Conservation (phyloP, 495 filamentous ascomycete genomes). For the Lophiotrema nucula region DNA sequence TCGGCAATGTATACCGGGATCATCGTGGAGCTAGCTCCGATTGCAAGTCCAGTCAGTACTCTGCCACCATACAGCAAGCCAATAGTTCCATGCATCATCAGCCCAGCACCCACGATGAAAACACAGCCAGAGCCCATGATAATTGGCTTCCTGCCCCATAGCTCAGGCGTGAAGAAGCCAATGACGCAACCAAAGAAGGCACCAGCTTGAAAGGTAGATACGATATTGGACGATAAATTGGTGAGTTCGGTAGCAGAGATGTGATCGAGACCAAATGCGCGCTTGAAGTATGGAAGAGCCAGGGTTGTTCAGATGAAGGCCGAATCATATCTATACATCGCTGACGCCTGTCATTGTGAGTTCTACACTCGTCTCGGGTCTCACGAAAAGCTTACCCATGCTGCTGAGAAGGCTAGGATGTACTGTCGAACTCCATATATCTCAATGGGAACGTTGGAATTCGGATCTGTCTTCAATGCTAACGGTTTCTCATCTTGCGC, state of each 20-base stretch:
- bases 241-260: not conserved
- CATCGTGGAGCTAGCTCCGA: conserved; percentile 39
- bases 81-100: conserved; percentile 12
- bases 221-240: conserved; percentile 46
- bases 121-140: conserved; percentile 22
- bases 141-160: conserved; percentile 14
- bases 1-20: conserved; percentile 46
- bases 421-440: not conserved
- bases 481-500: not conserved
- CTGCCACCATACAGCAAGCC: conserved; percentile 39
- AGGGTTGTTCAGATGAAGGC: not conserved
- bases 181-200: conserved; percentile 30
- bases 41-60: conserved; percentile 40
- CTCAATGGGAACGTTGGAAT: not conserved
- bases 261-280: not conserved
- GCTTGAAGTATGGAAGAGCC: not conserved
- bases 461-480: not conserved
- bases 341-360: not conserved
- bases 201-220: conserved; percentile 55
- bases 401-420: not conserved
- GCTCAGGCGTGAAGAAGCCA: conserved; percentile 15
- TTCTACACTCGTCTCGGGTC: too few relatives aligned
- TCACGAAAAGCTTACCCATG: not conserved
- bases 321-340: conserved; percentile 41
- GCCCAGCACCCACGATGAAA: conserved; percentile 23